Base-by-base conservation (phyloP, 345 rosid genomes). In the Reutealis trisperma region DNA sequence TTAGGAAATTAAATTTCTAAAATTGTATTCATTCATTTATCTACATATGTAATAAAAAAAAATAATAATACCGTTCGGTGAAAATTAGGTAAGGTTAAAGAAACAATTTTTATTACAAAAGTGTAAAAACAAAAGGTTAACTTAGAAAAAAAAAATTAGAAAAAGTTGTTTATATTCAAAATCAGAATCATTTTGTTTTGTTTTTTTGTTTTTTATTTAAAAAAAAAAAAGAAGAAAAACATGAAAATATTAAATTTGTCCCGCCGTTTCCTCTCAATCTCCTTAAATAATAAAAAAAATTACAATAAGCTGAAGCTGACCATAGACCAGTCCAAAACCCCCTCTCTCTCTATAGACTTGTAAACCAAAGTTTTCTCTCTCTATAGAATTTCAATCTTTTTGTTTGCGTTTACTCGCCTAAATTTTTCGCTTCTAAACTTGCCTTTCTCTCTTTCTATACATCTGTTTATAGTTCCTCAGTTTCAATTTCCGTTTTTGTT, bases 231-330 rank as follows among this genome's bases (percentile, higher is more conserved):
- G 4, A 19, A 12, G 0, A 15, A 13, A 15, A 54, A 52, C 44
- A 30, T 52, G 25, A 16, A 52, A 27, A 61, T 63, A 63, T 27
- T 63, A 63, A 13, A 67, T 9, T 12, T 42, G 74, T 58, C 77
- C 80, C 75, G 79, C 70, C 70, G 79, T 67, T 79, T 57, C 25
- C 6, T 41, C 21, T 5, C 2, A 25, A 64, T 51, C 45, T 18
- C 1, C 0, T 51, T 7, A 9, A 1, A 47, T n/a, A n/a, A 19
- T 24, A 52, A 63, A 32, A 34, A 21, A 12, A 34, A 32, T 52
- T 63, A 21, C 27, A 13, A 69, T 32, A 58, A 55, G 78, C 63
- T 60, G 79, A 47, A 73, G 75, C 63, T 59, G 78, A 44, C 78
- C 15, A 25, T 15, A 19, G 62, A 47, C 75, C 49, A 73, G 63